Percentiles rank a stretch among this genome's conserved stretches.
Evolutionary conservation across 345 rosid genomes (phyloP).

Genomic region (Linum usitatissimum): DNA sequence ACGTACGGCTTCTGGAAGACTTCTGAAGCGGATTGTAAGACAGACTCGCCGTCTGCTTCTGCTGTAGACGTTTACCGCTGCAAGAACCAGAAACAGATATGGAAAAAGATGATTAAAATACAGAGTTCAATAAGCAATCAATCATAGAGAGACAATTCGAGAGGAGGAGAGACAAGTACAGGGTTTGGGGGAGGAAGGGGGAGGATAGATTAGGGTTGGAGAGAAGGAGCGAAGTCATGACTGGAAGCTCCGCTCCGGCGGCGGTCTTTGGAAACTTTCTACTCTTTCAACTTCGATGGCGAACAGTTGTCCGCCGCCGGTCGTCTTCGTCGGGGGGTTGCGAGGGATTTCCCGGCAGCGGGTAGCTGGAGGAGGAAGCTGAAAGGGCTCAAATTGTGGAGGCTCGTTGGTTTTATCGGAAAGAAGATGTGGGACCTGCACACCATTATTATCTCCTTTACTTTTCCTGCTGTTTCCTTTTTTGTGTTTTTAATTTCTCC

Average conservation of each 20-base stretch:
- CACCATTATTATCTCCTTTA: neutral
- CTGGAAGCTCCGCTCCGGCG: neutral
- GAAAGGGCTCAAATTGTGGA: neutral
- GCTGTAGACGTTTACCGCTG: slow-evolving; percentile 21
- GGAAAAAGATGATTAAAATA: neutral
- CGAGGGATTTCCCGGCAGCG: neutral
- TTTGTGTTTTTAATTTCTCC: too few relatives aligned
- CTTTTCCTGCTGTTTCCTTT: neutral
- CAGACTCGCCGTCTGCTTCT: slow-evolving; percentile 13
- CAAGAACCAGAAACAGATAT: neutral
- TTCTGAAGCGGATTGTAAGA: slow-evolving; percentile 17
- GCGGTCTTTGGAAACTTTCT: neutral
- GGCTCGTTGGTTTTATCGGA: neutral
- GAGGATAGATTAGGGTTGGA: slow-evolving; percentile 41
- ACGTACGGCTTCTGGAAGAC: slow-evolving; percentile 20
- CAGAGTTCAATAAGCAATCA: neutral
- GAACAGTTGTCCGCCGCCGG: neutral
- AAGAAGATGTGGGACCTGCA: neutral
- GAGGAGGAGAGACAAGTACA: slow-evolving; percentile 27
- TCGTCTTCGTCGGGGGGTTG: neutral
- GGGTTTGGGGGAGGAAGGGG: slow-evolving; percentile 31
- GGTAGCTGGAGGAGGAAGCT: neutral
- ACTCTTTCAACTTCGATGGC: neutral
- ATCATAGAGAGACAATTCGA: neutral
- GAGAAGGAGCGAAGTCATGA: slow-evolving; percentile 50